Evolutionary conservation across 2,329 filamentous ascomycete genomes (phyloP).

Genomic region (Elsinoe fawcettii): DNA sequence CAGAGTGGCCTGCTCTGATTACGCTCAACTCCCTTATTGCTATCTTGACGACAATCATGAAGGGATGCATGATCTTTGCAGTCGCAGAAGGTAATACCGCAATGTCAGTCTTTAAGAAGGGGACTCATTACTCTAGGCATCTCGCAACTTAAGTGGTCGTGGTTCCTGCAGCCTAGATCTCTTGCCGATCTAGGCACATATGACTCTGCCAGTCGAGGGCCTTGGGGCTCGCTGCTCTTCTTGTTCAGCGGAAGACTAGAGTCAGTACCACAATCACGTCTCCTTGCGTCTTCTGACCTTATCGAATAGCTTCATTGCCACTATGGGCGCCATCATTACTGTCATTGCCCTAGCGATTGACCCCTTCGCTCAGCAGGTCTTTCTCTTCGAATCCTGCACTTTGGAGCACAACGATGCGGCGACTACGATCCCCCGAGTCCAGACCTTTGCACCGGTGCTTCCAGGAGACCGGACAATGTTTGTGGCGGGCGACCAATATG

Average conservation of each 20-base stretch:
- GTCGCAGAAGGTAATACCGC: neutral
- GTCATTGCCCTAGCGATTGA: slow-evolving; percentile 20
- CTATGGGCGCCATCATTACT: slow-evolving; percentile 26
- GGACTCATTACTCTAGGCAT: neutral
- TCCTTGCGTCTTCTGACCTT: slow-evolving; percentile 15
- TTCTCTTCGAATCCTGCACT: slow-evolving; percentile 1
- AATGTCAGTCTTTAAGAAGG: neutral
- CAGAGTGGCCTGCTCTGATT: slow-evolving; percentile 17
- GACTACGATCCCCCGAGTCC: neutral
- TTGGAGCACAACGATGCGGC: neutral
- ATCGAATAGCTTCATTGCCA: slow-evolving; percentile 15
- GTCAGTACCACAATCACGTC: neutral
- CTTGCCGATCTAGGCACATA: slow-evolving; percentile 26
- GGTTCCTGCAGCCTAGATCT: slow-evolving; percentile 14
- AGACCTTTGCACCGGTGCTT: slow-evolving; percentile 3
- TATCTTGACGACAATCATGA: slow-evolving; percentile 15
- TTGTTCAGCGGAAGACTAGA: slow-evolving; percentile 17
- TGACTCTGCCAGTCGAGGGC: slow-evolving; percentile 30
- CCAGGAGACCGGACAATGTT: neutral
- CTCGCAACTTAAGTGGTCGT: slow-evolving; percentile 18
- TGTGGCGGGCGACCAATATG: neutral
- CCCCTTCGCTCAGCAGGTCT: slow-evolving; percentile 15
- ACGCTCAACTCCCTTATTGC: slow-evolving; percentile 15
- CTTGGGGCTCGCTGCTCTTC: slow-evolving; percentile 26
- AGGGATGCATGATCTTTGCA: slow-evolving; percentile 11